Base-by-base conservation (phyloP, 139 green algal species). In the Chlamydomonas sp. region DNA sequence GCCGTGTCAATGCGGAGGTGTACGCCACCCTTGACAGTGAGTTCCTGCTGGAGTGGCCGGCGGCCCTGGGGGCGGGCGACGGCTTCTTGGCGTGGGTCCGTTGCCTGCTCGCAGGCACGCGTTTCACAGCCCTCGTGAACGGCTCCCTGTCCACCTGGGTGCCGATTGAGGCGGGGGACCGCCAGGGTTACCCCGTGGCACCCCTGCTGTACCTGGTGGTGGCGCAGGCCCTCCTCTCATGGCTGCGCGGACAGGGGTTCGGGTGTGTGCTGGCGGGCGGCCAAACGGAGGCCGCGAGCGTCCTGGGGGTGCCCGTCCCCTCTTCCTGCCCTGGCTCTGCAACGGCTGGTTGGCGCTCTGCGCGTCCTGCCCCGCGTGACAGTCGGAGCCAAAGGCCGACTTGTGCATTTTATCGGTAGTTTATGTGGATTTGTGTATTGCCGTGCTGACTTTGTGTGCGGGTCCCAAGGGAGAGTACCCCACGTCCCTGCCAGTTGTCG, bases 121-220 rank as follows among this genome's bases (percentile, higher is more conserved):
- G 66, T 1, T 66, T 77, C 0, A 20, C 63, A 18, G 89, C 73
- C 0, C 49, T 31, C 1, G 80, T 92, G 5, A 88, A 89, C 71
- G 90, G 86, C 60, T 71, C 58, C 59, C 3, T 78, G 0, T 89
- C 87, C 1, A 12, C 3, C 14, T 58, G 16, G 2, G 68, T 79
- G 14, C 5, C 20, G 31, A 89, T 92, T 17, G 0, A 58, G 2
- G 79, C 84, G 4, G 89, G 89, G 1, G 84, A 90, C 2, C 85
- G 85, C 9, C 90, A 92, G 79, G 86, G 90, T 0, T 91, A 86
- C 68, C 85, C 86, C 6, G 72, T 89, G 17, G 67, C 90, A 1
- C 90, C 90, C 2, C 5, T 86, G 74, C 77, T 91, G 8, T 92
- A 89, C 69, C 66, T 91, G 18, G 85, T 69, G 59, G 57, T 87